phyloP scores from a whole-genome alignment of 257 asterid genomes.

The Fraxinus quadrangulata region DNA sequence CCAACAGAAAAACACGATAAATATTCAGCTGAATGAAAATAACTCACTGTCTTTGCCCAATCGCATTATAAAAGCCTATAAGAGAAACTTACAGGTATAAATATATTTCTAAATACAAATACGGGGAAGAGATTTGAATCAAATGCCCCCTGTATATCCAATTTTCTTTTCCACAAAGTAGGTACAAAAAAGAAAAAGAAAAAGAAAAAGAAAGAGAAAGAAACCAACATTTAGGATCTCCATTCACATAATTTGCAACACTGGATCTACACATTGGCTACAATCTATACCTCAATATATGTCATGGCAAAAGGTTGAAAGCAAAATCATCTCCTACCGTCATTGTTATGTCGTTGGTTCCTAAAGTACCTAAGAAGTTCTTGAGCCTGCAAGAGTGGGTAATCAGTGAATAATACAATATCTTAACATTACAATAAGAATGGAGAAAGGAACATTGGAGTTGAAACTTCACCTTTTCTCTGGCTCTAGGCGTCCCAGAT shows the following conservation, averaged over 20 bases:
- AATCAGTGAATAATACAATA: not conserved
- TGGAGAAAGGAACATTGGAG: not conserved
- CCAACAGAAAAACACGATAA: not conserved
- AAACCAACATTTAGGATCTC: not conserved
- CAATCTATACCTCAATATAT: conserved; percentile 28
- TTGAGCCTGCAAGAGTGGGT: conserved; percentile 63
- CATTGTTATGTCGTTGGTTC: conserved; percentile 79
- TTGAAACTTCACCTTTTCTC: conserved; percentile 60
- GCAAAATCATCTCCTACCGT: conserved; percentile 57
- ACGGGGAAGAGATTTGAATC: not conserved
- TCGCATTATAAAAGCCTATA: not conserved
- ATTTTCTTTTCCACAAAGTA: not conserved
- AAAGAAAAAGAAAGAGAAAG: not conserved
- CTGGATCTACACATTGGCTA: conserved; percentile 30
- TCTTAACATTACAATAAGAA: not conserved
- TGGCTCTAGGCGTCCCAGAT: conserved; percentile 85
- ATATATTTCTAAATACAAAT: not conserved
- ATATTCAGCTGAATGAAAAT: not conserved
- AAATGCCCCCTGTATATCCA: not conserved
- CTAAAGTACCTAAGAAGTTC: conserved; percentile 75
- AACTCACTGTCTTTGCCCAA: too few species aligned
- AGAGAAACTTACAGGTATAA: not conserved
- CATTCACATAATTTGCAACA: conserved; percentile 3
- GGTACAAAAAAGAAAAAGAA: not conserved
- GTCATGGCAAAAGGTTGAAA: conserved; percentile 18